A percentile compares a stretch with the other conserved stretches of the same genome.
Evolutionary conservation across 495 filamentous ascomycete genomes (phyloP).

Genomic region (Penicillium pancosmium): DNA sequence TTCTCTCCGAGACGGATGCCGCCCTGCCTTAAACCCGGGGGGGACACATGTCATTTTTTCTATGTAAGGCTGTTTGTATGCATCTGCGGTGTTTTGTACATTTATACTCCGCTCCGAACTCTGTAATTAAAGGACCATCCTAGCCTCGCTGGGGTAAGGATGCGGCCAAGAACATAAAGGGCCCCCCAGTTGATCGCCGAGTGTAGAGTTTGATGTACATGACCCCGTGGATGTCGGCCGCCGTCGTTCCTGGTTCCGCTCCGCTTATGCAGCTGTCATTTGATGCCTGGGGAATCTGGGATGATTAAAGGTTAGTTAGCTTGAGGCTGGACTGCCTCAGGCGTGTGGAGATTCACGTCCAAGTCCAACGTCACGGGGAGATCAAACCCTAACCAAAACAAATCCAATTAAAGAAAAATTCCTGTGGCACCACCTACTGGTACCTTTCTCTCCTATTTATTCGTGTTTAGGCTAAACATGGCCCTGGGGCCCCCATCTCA

Average conservation of each 20-base stretch:
- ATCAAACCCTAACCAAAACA: constrained; percentile 2
- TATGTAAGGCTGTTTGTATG: background rate
- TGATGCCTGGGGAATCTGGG: background rate
- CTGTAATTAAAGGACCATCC: background rate
- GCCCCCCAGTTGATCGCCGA: no score
- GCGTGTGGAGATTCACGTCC: background rate
- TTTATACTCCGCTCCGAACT: no score
- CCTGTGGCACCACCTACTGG: background rate
- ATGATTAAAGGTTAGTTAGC: background rate
- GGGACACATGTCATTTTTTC: background rate
- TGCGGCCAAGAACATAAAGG: background rate
- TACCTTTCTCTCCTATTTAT: background rate
- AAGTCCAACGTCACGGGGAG: background rate
- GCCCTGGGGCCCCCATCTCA: background rate
- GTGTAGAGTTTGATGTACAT: no score
- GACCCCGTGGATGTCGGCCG: background rate
- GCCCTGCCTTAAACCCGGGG: constrained; percentile 9
- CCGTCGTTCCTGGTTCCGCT: background rate
- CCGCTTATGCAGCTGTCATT: background rate
- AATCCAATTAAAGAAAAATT: background rate
- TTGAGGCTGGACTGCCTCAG: background rate
- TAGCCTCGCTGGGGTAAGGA: background rate
- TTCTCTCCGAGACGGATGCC: constrained; percentile 24
- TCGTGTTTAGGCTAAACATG: constrained; percentile 16
- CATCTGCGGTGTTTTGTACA: no score